Evolutionary conservation across 495 filamentous ascomycete species (phyloP), one percentile per base, ranked within the genome.

Genomic region (Neohortaea acidophila): DNA sequence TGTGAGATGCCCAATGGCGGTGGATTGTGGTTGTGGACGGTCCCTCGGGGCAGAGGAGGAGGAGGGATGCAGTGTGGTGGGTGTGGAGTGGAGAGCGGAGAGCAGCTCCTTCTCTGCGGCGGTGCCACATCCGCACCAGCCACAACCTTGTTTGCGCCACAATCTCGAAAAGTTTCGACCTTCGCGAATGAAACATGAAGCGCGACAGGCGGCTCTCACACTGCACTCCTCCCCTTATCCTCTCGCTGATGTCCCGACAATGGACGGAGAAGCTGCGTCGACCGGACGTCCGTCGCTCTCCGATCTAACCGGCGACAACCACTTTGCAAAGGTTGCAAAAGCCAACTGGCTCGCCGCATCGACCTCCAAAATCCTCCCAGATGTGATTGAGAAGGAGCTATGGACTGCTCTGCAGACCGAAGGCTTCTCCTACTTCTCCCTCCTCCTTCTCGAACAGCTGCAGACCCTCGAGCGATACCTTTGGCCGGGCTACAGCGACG

Each of bases 381-480:
- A 91, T 43, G 73, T 86, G 38, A 64, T 96, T 48, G 89, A 92
- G 62, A 69, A 70, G 46, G 81, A 87, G 47, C 77, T 99, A 28
- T 99, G 89, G 83, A 84, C 89, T 60, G 67, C 73, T 13, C 60
- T 99, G 41, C 84, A 96, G 57, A 72, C 74, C 45, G 76, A 84
- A 34, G 65, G 64, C 29, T 94, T 93, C 53, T 68, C 67, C n/a
- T 72, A 72, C 54, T 78, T 70, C 48, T 77, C 76, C 10, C 69
- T 96, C 22, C 66, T 93, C 39, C 70, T 80, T 5, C 65, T 99
- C 45, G 89, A 99, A 61, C 84, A 85, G 44, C 57, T 94, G 45
- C 87, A 92, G 61, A 71, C 91, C 27, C 59, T 99, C 39, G 89
- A 99, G 52, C 84, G 81, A 54, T 93, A 83, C 53, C 71, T 99